Base-by-base conservation (phyloP, 2,329 filamentous ascomycete species). In the Fusarium bulbicola region DNA sequence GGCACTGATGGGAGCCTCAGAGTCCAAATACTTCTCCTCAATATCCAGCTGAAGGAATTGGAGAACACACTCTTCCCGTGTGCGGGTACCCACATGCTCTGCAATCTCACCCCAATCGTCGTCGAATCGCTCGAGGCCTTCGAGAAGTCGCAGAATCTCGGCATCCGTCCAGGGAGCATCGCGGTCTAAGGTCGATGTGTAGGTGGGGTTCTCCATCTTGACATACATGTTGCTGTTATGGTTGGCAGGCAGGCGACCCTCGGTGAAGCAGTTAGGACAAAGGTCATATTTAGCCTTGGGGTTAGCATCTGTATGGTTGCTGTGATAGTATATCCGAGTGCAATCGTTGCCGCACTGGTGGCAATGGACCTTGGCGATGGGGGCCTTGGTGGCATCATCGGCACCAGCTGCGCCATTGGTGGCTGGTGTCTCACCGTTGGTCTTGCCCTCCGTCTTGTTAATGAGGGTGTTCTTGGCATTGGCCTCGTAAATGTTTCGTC, bases 41-140 rank as follows among this genome's bases (percentile, higher is more conserved):
- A 99, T 99, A 76, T 98, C 95, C 40, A 99, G 87, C 80, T 98
- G 95, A 73, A 99, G 83, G 85, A 99, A 99, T 81, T 98, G 96
- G 77, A 98, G 88, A 21, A 98, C 95, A 81, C 96, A 99, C 84
- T 99, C 95, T 82, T 99, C 97, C 59, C 94, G 89, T 4, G 95
- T 97, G 68, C 95, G 92, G 6, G 94, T 97, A 54, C 93, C 93
- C 47, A 99, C 96, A 79, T 98, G 93, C 72, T 95, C 94, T 3
- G 97, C 92, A 74, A 99, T 95, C 77, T 94, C 91, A 65, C 93
- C 92, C 96, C 96, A 99, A 83, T 98, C 94, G 69, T 98, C 95
- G 74, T 98, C 95, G 77, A 95, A 97, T 76, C 92, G 90, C 83
- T 99, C 96, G 54, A 99, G 86, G 14, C 91, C 97, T 82, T 99